Evolutionary conservation across 306 rosid species (phyloP), one percentile per base, ranked within the genome.

Genomic region (Cicer bijugum): DNA sequence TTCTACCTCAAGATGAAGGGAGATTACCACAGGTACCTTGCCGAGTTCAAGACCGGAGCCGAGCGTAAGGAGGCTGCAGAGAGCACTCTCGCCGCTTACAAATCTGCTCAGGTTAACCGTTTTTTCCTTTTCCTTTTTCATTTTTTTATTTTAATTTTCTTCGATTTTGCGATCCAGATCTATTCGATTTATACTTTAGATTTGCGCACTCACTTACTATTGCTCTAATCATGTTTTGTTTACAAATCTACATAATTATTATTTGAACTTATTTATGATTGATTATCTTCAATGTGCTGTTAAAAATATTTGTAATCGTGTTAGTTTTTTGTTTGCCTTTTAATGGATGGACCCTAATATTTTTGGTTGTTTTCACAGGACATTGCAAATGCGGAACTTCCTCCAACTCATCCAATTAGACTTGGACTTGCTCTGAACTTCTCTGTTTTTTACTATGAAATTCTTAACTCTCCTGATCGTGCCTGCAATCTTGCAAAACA

Each of bases 1-100:
- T 94, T 91, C 75, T 94, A 95, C 77, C 97, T 95, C 20, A 95
- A 95, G 82, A 95, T 95, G 99, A 95, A 95, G 88, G 99, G 99
- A 0, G 99, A 95, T 71, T 95, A 91, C 59, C 99, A 95, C 64
- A 89, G 99, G 77, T 91, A 95, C 67, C 92, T 95, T 5, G 99
- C 99, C 12, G 99, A 95, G 91, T 95, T 95, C 75, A 95, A 91
- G 82, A 95, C 97, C 44, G 99, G 97, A 16, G 89, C 89, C n/a
- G 96, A 95, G 78, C 90, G 99, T 65, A 95, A 95, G 84, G 99
- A 88, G 76, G 97, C 99, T n/a, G 97, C 99, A 1, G 97, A 91
- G 82, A 89, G 97, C 86, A 95, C 99, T 1, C 99, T 95, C 71
- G 68, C 91, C 19, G 97, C 97, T 45, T 95, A 95, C 89, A 95